These are phyloP conservation scores for Zymoseptoria brevis DNA, from an alignment of 2,329 filamentous ascomycete genomes.

Conservation along the genomic window DNA sequence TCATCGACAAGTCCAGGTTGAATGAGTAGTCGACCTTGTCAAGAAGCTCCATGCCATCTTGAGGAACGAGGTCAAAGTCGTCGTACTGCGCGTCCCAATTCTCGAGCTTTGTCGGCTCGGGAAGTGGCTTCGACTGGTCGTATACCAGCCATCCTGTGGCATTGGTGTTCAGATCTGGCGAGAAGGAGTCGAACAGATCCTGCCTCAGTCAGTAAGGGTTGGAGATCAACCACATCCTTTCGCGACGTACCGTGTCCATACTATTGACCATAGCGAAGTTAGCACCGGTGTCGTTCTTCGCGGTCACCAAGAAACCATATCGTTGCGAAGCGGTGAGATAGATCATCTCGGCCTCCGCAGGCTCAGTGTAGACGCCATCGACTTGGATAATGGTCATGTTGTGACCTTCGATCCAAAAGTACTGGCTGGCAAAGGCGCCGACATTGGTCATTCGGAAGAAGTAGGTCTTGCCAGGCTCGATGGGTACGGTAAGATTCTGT, in stretches of 20 bases:
- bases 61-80: conserved; percentile 62
- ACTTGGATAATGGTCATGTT: conserved; percentile 59
- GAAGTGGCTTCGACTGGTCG: conserved; percentile 39
- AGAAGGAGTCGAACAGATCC: conserved; percentile 57
- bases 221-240: background rate
- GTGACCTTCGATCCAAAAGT: conserved; percentile 63
- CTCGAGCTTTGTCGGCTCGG: conserved; percentile 48
- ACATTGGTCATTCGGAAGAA: conserved; percentile 62
- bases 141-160: conserved; percentile 51
- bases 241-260: conserved; percentile 37
- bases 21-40: conserved; percentile 56
- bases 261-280: conserved; percentile 54
- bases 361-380: conserved; percentile 59
- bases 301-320: conserved; percentile 58
- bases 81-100: conserved; percentile 59
- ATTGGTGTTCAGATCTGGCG: conserved; percentile 58
- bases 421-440: conserved; percentile 63
- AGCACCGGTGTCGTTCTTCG: conserved; percentile 47
- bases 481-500: conserved; percentile 37
- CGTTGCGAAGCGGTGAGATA: conserved; percentile 63
- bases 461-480: conserved; percentile 51
- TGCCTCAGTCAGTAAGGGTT: conserved; percentile 9
- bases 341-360: conserved; percentile 51
- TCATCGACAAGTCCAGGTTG: conserved; percentile 53
- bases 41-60: conserved; percentile 55